Evolutionary conservation across 208 protist species (phyloP).

Genomic region (Tritrichomonas musculus): DNA sequence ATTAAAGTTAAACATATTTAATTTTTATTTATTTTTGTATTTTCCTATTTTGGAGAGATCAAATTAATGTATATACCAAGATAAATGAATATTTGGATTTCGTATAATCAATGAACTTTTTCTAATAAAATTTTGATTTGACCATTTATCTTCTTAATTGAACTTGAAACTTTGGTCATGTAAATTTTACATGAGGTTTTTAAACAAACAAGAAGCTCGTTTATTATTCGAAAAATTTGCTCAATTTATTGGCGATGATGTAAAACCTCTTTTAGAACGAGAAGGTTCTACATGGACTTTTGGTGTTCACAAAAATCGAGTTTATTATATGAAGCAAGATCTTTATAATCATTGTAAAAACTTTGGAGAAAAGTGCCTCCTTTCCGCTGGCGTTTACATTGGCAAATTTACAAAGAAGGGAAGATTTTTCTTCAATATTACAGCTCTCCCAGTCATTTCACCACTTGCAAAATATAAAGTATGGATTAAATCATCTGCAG

Average conservation of each 20-base stretch:
- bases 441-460: not conserved
- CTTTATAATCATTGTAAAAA: not conserved
- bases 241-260: not conserved
- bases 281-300: not conserved
- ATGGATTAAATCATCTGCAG: not conserved
- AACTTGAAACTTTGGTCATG: no score
- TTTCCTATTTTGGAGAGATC: no score
- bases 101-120: no score
- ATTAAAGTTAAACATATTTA: no score
- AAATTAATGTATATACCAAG: no score
- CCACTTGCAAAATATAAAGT: not conserved
- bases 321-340: not conserved
- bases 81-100: no score
- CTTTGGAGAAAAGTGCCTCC: not conserved
- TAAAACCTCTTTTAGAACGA: not conserved
- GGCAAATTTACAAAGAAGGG: conserved; percentile 28
- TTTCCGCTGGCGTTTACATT: not conserved
- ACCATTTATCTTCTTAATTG: no score
- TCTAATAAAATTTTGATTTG: no score
- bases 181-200: not conserved
- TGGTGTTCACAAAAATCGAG: conserved; percentile 1
- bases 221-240: conserved; percentile 26
- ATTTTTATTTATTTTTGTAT: no score
- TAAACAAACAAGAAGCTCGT: not conserved
- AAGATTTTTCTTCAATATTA: conserved; percentile 20